phyloP scores from a whole-genome alignment of 768 basidiomycete genomes.

The Glaciozyma antarctica region DNA sequence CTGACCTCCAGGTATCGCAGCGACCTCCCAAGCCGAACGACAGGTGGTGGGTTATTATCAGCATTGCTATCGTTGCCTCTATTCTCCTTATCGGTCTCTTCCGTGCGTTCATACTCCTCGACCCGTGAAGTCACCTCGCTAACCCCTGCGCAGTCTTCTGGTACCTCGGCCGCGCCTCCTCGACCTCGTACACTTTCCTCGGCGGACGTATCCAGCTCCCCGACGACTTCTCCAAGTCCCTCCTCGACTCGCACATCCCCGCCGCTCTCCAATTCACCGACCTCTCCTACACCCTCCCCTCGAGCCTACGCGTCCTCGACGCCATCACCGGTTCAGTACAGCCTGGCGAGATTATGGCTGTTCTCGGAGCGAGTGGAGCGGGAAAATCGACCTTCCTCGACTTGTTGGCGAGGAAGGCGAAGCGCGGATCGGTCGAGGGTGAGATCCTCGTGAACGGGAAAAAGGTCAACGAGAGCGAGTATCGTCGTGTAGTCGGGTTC shows the following conservation, averaged over 20 bases:
- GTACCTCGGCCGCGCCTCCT: conserved; percentile 73
- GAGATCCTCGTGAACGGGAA: conserved; percentile 77
- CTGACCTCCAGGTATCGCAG: conserved; percentile 38
- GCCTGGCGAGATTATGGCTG: conserved; percentile 83
- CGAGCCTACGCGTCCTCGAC: conserved; percentile 60
- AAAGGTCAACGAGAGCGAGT: conserved; percentile 60
- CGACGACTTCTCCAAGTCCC: conserved; percentile 57
- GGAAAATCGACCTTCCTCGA: conserved; percentile 96
- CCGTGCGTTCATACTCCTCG: conserved; percentile 41
- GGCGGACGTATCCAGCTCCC: conserved; percentile 52
- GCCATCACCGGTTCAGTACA: conserved; percentile 71
- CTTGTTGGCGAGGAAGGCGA: conserved; percentile 81
- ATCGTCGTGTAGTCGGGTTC: conserved; percentile 79
- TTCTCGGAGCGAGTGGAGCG: conserved; percentile 94
- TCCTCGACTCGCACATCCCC: conserved; percentile 91
- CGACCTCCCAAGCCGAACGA: conserved; percentile 74
- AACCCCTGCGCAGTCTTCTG: conserved; percentile 54
- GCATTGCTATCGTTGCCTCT: conserved; percentile 64
- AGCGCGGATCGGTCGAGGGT: conserved; percentile 67
- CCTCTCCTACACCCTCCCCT: conserved; percentile 65
- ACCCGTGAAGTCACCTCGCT: background rate
- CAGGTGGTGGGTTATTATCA: conserved; percentile 70
- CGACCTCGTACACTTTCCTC: conserved; percentile 47
- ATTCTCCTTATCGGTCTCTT: conserved; percentile 56
- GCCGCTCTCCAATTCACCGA: conserved; percentile 83